Evolutionary conservation across 164 flowering plant genomes (phyloP).

Genomic region (Kalanchoe fedtschenkoi): DNA sequence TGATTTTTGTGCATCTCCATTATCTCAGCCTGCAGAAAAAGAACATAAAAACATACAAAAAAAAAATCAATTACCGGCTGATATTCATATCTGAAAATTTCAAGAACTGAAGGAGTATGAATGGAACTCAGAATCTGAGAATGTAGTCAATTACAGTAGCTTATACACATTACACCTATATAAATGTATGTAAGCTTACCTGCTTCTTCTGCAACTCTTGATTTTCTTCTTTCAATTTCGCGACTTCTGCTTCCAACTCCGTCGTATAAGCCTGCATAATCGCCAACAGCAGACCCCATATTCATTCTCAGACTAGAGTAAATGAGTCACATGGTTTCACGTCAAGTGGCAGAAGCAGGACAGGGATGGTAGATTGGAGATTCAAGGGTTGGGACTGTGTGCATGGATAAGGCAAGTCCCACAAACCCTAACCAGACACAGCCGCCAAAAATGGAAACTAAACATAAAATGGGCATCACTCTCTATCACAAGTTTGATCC

Average conservation of each 20-base stretch:
- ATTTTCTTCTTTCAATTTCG: conserved; percentile 5
- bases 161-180: not conserved
- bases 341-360: conserved; percentile 3
- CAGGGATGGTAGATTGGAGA: not conserved
- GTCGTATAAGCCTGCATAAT: conserved; percentile 5
- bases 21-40: conserved; percentile 4
- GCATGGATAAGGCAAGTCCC: not conserved
- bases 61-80: not conserved
- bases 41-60: not conserved
- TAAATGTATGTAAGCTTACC: not conserved
- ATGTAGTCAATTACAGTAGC: not conserved
- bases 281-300: not conserved
- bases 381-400: not conserved
- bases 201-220: conserved; percentile 5
- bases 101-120: no score
- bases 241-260: conserved; percentile 8
- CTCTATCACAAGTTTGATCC: not conserved
- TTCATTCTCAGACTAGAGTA: not conserved
- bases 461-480: not conserved
- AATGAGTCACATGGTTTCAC: not conserved
- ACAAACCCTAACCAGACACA: not conserved
- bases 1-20: conserved; percentile 8
- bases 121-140: not conserved
- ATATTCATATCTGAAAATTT: not conserved
- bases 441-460: not conserved